phyloP scores from a whole-genome alignment of 257 asterid genomes.

The Ocimum tenuiflorum region DNA sequence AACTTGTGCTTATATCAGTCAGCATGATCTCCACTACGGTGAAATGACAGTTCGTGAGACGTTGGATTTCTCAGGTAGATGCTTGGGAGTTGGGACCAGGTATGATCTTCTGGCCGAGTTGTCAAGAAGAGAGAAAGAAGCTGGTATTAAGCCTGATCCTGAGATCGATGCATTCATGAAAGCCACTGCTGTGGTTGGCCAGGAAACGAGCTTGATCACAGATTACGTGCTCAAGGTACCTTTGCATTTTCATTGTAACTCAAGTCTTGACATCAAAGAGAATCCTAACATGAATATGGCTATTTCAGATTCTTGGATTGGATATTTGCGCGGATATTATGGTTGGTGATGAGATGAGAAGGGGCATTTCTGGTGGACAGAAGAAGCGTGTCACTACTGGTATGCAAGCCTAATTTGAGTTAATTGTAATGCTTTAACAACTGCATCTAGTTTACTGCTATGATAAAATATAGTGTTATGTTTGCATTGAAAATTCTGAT shows the following conservation, averaged over 20 bases:
- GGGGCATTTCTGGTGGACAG: slow-evolving; percentile 95
- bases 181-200: slow-evolving; percentile 73
- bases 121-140: slow-evolving; percentile 36
- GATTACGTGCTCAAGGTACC: slow-evolving; percentile 83
- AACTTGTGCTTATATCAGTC: slow-evolving; percentile 86
- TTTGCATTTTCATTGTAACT: not conserved
- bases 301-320: slow-evolving; percentile 71
- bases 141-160: slow-evolving; percentile 37
- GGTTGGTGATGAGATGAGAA: slow-evolving; percentile 93
- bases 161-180: slow-evolving; percentile 50
- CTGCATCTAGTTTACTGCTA: no score
- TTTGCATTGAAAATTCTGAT: no score
- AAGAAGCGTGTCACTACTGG: slow-evolving; percentile 88
- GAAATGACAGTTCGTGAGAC: slow-evolving; percentile 97
- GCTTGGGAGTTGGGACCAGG: slow-evolving; percentile 87
- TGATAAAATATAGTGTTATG: no score
- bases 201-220: slow-evolving; percentile 67
- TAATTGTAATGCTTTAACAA: no score
- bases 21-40: slow-evolving; percentile 82
- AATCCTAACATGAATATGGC: slow-evolving; percentile 10
- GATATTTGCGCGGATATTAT: slow-evolving; percentile 80
- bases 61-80: slow-evolving; percentile 77
- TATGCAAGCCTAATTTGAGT: slow-evolving; percentile 14
- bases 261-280: no score
- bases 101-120: slow-evolving; percentile 52